Evolutionary conservation across 2,329 filamentous ascomycete species (phyloP).

Genomic region (Talaromyces sp.): DNA sequence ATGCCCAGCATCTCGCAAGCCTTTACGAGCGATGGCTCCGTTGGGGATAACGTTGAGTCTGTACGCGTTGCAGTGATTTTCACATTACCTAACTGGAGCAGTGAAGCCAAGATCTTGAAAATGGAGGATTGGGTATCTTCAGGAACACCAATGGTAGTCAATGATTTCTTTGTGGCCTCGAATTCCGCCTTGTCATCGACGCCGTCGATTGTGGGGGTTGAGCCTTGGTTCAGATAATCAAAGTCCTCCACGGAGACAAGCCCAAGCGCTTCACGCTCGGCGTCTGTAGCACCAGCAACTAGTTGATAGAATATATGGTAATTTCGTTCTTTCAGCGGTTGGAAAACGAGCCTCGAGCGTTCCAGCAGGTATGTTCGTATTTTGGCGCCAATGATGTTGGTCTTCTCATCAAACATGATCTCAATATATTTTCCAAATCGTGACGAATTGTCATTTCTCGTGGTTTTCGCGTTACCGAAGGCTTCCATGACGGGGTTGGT

Average conservation of each 20-base stretch:
- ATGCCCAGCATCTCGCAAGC: constrained; percentile 87
- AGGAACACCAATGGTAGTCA: constrained; percentile 82
- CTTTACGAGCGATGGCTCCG: constrained; percentile 76
- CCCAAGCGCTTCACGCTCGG: constrained; percentile 74
- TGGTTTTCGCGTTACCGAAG: constrained; percentile 99
- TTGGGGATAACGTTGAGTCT: constrained; percentile 76
- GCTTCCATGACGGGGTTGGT: constrained; percentile 99
- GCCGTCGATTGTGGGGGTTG: constrained; percentile 83
- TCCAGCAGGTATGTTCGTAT: constrained; percentile 95
- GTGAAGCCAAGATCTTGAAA: constrained; percentile 82
- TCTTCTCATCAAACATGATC: constrained; percentile 96
- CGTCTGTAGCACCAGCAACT: constrained; percentile 82
- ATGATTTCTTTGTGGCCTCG: constrained; percentile 76
- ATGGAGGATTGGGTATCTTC: constrained; percentile 74
- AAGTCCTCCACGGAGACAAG: constrained; percentile 84
- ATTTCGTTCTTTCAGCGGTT: constrained; percentile 94
- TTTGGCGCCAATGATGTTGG: constrained; percentile 95
- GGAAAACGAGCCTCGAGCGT: constrained; percentile 92
- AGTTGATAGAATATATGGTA: constrained; percentile 99
- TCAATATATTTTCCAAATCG: constrained; percentile 99
- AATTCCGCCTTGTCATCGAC: constrained; percentile 96
- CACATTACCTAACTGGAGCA: constrained; percentile 92
- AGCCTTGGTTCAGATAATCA: constrained; percentile 94
- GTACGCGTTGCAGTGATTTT: constrained; percentile 89
- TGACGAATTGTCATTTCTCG: constrained; percentile 97